Percentiles rank a stretch among this genome's conserved stretches.
Evolutionary conservation across 1,284 basidiomycete genomes (phyloP).

Genomic region (Ustilago sp.): DNA sequence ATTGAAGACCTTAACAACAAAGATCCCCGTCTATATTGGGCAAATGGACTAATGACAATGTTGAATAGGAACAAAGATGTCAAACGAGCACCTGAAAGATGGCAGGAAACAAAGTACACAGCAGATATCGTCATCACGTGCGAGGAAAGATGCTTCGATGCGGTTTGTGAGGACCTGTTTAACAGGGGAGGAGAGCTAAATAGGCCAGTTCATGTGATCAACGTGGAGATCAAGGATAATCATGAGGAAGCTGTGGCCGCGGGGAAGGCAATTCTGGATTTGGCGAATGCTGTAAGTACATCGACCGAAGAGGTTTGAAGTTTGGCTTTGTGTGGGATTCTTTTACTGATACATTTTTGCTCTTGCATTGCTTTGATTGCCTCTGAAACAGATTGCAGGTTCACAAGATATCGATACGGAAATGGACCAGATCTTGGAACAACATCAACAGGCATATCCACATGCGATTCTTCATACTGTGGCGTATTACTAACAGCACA

Average conservation of each 20-base stretch:
- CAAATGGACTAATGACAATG: slow-evolving; percentile 97
- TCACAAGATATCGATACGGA: slow-evolving; percentile 89
- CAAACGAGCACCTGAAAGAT: slow-evolving; percentile 92
- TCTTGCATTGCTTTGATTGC: neutral
- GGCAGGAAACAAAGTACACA: slow-evolving; percentile 88
- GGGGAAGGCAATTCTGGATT: slow-evolving; percentile 91
- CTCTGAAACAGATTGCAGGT: slow-evolving; percentile 79
- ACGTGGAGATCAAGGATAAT: slow-evolving; percentile 99
- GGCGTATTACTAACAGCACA: slow-evolving; percentile 51
- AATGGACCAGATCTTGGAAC: slow-evolving; percentile 85
- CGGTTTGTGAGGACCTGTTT: slow-evolving; percentile 95
- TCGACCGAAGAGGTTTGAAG: neutral
- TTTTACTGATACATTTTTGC: neutral
- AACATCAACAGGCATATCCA: slow-evolving; percentile 88
- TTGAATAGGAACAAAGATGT: slow-evolving; percentile 93
- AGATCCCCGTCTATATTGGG: slow-evolving; percentile 86
- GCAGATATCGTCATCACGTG: slow-evolving; percentile 98
- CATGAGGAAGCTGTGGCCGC: slow-evolving; percentile 97
- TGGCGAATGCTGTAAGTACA: slow-evolving; percentile 84
- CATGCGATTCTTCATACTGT: slow-evolving; percentile 89
- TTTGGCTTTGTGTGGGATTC: neutral
- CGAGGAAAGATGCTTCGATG: slow-evolving; percentile 98
- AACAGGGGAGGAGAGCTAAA: slow-evolving; percentile 90
- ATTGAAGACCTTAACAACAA: slow-evolving; percentile 91
- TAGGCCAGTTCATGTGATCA: slow-evolving; percentile 93